These are phyloP conservation scores for Cyclostephanos invisitatus DNA, from an alignment of 108 stramenopile genomes.

Conservation along the genomic window DNA sequence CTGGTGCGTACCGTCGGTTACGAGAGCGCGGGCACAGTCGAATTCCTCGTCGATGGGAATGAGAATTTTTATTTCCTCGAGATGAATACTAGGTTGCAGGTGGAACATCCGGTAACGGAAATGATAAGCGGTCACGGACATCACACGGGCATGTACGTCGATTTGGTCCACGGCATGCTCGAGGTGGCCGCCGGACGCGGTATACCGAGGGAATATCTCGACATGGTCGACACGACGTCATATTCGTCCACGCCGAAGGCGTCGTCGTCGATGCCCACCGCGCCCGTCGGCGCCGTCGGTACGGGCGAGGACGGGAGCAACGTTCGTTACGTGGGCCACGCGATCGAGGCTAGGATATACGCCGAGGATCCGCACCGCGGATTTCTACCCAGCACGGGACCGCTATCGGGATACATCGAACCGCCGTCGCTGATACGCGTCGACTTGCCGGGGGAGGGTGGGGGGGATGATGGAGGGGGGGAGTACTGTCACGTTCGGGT, in stretches of 20 bases:
- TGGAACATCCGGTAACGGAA: slow-evolving; percentile 98
- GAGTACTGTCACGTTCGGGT: slow-evolving; percentile 66
- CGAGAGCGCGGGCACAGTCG: slow-evolving; percentile 94
- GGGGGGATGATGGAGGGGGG: no score
- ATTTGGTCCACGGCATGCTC: slow-evolving; percentile 93
- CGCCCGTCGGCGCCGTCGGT: not conserved
- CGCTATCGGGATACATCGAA: slow-evolving; percentile 68
- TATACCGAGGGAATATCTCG: slow-evolving; percentile 57
- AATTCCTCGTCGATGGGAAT: slow-evolving; percentile 90
- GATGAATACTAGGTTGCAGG: slow-evolving; percentile 96
- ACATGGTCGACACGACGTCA: slow-evolving; percentile 46
- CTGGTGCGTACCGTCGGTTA: slow-evolving; percentile 87
- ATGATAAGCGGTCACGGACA: slow-evolving; percentile 61
- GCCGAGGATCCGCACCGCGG: slow-evolving; percentile 96
- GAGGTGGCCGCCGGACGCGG: slow-evolving; percentile 82
- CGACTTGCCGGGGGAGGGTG: not conserved
- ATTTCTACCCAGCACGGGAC: slow-evolving; percentile 92
- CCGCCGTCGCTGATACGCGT: slow-evolving; percentile 38
- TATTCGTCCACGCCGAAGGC: slow-evolving; percentile 19
- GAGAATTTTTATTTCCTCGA: slow-evolving; percentile 97
- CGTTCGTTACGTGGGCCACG: slow-evolving; percentile 67
- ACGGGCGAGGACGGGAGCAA: slow-evolving; percentile 39
- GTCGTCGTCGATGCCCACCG: slow-evolving; percentile 16
- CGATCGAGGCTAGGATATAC: slow-evolving; percentile 93
- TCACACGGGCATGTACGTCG: slow-evolving; percentile 49